Evolutionary conservation across 2,329 filamentous ascomycete species (phyloP).

Genomic region (Venturiaceae sp.): DNA sequence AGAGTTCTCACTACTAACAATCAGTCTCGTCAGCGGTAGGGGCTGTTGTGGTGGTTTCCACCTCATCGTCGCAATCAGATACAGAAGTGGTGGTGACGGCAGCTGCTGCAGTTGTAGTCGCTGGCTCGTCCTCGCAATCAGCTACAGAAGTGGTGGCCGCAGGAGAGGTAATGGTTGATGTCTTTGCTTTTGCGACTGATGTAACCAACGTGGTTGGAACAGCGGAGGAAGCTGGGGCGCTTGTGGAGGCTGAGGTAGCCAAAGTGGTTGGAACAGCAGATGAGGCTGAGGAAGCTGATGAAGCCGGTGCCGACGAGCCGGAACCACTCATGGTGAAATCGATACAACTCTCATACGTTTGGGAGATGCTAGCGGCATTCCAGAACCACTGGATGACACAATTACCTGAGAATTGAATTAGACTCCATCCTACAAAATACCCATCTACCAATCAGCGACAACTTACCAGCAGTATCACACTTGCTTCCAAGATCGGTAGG

Average conservation of each 20-base stretch:
- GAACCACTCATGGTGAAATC: slow-evolving; percentile 41
- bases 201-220: not conserved
- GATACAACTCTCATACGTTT: slow-evolving; percentile 55
- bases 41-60: not conserved
- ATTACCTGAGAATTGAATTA: too few relatives aligned
- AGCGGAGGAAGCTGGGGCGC: not conserved
- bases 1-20: too few relatives aligned
- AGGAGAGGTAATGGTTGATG: not conserved
- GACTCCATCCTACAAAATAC: slow-evolving; percentile 6
- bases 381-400: slow-evolving; percentile 55
- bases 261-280: not conserved
- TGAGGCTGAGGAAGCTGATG: not conserved
- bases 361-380: slow-evolving; percentile 44
- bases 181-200: not conserved
- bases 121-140: not conserved
- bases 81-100: not conserved
- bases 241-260: not conserved
- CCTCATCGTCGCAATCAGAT: not conserved
- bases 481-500: slow-evolving; percentile 36
- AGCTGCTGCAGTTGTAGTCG: not conserved
- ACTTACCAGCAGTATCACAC: slow-evolving; percentile 35
- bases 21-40: not conserved
- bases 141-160: not conserved
- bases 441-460: too few relatives aligned
- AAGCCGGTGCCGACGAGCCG: not conserved